These are phyloP conservation scores for Ganoderma boninense DNA, from an alignment of 1,284 basidiomycete genomes.

Conservation along the genomic window DNA sequence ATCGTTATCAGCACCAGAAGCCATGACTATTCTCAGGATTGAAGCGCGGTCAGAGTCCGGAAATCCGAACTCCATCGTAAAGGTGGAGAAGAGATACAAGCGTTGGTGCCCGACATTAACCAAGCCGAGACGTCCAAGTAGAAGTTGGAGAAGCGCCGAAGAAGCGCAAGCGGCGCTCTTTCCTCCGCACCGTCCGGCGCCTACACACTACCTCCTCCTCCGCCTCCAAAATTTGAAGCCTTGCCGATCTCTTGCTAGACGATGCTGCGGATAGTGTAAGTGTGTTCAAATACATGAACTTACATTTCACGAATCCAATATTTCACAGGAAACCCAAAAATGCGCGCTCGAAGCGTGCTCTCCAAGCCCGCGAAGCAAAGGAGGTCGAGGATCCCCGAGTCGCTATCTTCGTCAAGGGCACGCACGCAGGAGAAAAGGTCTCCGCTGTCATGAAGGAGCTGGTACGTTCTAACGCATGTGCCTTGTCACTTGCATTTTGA, in stretches of 20 bases:
- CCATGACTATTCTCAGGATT: too few relatives aligned
- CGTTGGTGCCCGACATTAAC: too few relatives aligned
- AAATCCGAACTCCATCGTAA: too few relatives aligned
- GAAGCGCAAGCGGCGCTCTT: neutral
- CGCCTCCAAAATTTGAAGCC: slow-evolving; percentile 21
- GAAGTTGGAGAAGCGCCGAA: neutral
- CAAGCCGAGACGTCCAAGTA: too few relatives aligned
- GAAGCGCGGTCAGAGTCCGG: too few relatives aligned
- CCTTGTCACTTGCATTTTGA: neutral
- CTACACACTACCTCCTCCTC: slow-evolving; percentile 16
- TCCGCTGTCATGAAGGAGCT: slow-evolving; percentile 89
- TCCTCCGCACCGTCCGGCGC: slow-evolving; percentile 12
- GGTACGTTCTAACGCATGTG: slow-evolving; percentile 56
- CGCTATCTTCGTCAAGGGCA: slow-evolving; percentile 91
- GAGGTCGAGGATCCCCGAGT: slow-evolving; percentile 88
- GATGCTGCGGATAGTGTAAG: slow-evolving; percentile 53
- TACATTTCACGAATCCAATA: neutral
- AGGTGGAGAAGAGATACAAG: too few relatives aligned
- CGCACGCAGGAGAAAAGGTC: slow-evolving; percentile 84
- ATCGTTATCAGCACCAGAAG: too few relatives aligned
- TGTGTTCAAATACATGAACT: neutral
- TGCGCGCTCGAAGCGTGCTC: slow-evolving; percentile 94
- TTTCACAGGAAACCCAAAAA: slow-evolving; percentile 90
- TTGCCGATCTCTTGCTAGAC: neutral
- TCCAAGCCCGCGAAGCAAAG: slow-evolving; percentile 90